Percentiles rank a stretch among this genome's conserved stretches.
Conservation (phyloP, 108 stramenopile genomes). For the Cyclotella kingstonii region DNA sequence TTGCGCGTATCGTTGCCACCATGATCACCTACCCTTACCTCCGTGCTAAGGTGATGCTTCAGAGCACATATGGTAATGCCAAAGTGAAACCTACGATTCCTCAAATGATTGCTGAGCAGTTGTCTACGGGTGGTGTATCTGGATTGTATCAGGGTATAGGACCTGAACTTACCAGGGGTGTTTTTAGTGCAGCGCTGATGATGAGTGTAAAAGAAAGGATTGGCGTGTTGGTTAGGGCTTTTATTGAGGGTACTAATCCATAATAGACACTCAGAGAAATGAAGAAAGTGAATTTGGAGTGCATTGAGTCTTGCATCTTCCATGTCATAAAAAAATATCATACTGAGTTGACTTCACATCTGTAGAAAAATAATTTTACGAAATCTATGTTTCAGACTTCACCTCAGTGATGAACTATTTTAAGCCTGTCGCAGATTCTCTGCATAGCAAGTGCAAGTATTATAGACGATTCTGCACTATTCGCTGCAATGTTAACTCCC, state of each 20-base stretch:
- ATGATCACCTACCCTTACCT: slow-evolving; percentile 83
- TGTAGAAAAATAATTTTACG: too few species aligned
- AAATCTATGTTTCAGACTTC: too few species aligned
- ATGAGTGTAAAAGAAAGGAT: slow-evolving; percentile 88
- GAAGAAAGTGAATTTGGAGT: too few species aligned
- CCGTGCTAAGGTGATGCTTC: slow-evolving; percentile 87
- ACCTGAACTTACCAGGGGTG: slow-evolving; percentile 87
- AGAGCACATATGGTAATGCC: slow-evolving; percentile 47
- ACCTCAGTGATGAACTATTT: too few species aligned
- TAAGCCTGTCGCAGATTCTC: too few species aligned
- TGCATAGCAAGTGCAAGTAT: too few species aligned
- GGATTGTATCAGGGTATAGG: slow-evolving; percentile 80
- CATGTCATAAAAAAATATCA: too few species aligned
- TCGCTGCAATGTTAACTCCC: too few species aligned
- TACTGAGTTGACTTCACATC: too few species aligned
- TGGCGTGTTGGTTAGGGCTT: slow-evolving; percentile 46
- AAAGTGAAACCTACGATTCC: slow-evolving; percentile 55
- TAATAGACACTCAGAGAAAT: not conserved
- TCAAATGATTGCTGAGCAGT: slow-evolving; percentile 53
- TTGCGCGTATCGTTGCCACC: slow-evolving; percentile 85
- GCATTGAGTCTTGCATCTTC: too few species aligned
- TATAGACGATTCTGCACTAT: too few species aligned
- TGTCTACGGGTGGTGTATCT: slow-evolving; percentile 42
- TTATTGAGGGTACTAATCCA: slow-evolving; percentile 24
- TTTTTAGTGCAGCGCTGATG: slow-evolving; percentile 89